Base-by-base conservation (phyloP, 768 basidiomycete species). In the Lactarius vividus region DNA sequence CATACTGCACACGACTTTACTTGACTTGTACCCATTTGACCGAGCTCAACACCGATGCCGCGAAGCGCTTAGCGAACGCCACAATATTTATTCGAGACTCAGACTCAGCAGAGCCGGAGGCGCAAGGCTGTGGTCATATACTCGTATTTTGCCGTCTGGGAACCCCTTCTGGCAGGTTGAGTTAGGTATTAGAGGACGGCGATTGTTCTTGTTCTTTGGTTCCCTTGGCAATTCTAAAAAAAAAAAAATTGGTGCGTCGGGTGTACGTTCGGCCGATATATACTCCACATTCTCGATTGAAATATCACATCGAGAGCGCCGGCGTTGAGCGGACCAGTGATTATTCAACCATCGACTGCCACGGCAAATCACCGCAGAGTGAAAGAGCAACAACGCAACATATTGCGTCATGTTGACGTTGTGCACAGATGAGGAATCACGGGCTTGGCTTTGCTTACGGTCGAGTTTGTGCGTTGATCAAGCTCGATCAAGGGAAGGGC, bases 401-500 rank as follows among this genome's bases (percentile, higher is more conserved):
- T 15, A 37, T 37, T 37, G 52, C 29, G 29, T 20, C 26, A 15
- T 29, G 31, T 49, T 20, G 33, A 15, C n/a, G 31, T 49, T 15
- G 53, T 37, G 39, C 28, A 20, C 26, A 53, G 42, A 52, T 33
- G 39, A 33, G 15, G 26, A 59, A 35, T 52, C 49, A 49, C 26
- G 49, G 23, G 26, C 35, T 28, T 26, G 31, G 5, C 16, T 42
- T 42, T 52, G 46, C 39, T 56, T 49, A 29, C 4, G 39, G 26
- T n/a, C 44, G 31, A 29, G 54, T 8, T 26, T 20, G 28, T 35
- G 57, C 44, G n/a, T 26, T 65, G 42, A 55, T 52, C 37, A 57
- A 44, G 58, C 10, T 26, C 61, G 42, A 55, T 52, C 37, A 57
- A 44, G 58, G 64, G 64, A 59, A 61, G 52, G 64, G 59, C 42